Base-by-base conservation (phyloP, 768 basidiomycete genomes). In the Auriscalpium orientale region DNA sequence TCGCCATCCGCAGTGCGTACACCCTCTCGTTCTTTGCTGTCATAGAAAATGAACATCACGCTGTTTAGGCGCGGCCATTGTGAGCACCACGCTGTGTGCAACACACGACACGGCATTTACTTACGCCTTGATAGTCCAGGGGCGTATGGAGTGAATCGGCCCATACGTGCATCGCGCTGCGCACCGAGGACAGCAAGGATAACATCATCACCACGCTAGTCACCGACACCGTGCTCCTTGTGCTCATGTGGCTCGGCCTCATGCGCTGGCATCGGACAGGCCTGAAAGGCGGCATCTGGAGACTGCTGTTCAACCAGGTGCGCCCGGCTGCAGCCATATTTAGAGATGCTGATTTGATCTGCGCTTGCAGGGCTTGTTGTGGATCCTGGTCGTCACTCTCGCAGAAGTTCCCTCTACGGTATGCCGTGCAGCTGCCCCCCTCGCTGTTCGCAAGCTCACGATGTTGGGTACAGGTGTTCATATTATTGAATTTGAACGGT, bases 271-370 rank as follows among this genome's bases (percentile, higher is more conserved):
- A 47, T 21, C 46, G 56, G 13, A 33, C 51, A 21, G 56, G 58
- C 13, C 57, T 53, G 58, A 35, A 36, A 34, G 55, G 21, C 21
- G 46, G 58, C 16, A 45, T 59, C 46, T 59, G 58, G 58, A 46
- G 58, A 20, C 35, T 59, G 38, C 51, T 59, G 21, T 56, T 56
- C n/a, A n/a, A 18, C 16, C 58, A 59, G 18, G 58, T 57, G 34
- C 22, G 58, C 15, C 13, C 40, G 40, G 4, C 6, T 43, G 12
- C 35, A 15, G 12, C n/a, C 35, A 15, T 28, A 44, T 11, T 11
- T 46, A 35, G 47, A 38, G 4, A 28, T 28, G 4, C 28, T 28
- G 28, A 5, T 28, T 16, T 20, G 9, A 47, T 22, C 15, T 18
- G 36, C 12, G 35, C 18, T 16, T 16, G 36, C 28, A 58, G 58